Evolutionary conservation across 2,329 filamentous ascomycete species (phyloP), one percentile per base, ranked within the genome.

Genomic region (Beauveria brongniartii): DNA sequence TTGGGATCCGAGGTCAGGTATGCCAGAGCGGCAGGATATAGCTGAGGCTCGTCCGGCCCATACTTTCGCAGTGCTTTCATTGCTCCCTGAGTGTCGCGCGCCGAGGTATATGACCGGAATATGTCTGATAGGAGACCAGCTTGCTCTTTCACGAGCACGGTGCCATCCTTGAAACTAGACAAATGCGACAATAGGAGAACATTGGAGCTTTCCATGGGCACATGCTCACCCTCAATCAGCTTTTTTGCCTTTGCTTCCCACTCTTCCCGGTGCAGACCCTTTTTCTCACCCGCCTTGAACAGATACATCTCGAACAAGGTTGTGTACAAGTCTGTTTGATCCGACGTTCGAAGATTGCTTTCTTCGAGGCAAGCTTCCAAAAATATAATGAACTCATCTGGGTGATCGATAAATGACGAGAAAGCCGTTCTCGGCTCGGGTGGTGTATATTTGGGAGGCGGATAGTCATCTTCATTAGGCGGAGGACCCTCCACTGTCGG

Each of bases 231-330:
- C 69, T 94, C 88, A 61, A 99, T 92, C 26, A 97, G 82, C 64
- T 85, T 87, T 76, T 94, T 96, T 0, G 94, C 94, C 71, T 95
- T 97, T 48, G 81, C 81, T 70, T 97, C 91, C 93, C 94, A 99
- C 65, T 88, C 83, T 67, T 89, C 83, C 65, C 88, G 86, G 70
- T 73, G 73, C 52, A 80, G 78, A 10, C 87, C 87, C 68, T 87
- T 90, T 69, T 88, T 88, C 62, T 87, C 84, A 62, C 86, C 89
- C 24, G 93, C 90, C 67, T 92, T 94, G 72, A 96, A 90, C 9
- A 99, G 79, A 70, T 97, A 99, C 89, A 99, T 97, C 73, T 99
- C 95, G 70, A 99, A 97, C 16, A 99, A 74, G 0, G 95, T 97
- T 0, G 93, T 97, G 69, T 94, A 94, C 18, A 99, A 80, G 72